phyloP scores from a whole-genome alignment of 2,329 filamentous ascomycete species.

The Cytospora chrysosperma region DNA sequence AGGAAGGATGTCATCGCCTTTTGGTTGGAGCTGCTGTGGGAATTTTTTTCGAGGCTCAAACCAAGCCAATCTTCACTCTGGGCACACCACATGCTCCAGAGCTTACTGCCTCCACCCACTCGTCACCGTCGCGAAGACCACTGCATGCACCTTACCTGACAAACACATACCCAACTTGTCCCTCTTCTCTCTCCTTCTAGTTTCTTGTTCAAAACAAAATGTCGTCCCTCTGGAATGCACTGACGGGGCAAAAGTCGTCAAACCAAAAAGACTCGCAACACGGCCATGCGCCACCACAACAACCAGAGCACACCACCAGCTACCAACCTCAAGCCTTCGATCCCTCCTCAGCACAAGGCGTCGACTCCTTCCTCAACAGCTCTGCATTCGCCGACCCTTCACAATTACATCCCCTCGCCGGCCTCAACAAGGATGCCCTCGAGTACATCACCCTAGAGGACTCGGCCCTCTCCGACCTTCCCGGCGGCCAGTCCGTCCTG shows the following conservation, averaged over 20 bases:
- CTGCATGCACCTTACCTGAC: neutral
- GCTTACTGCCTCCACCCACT: slow-evolving; percentile 3
- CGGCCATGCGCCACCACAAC: slow-evolving; percentile 43
- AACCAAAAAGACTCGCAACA: slow-evolving; percentile 38
- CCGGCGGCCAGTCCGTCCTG: slow-evolving; percentile 81
- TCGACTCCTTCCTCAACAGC: slow-evolving; percentile 79
- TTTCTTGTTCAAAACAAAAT: slow-evolving; percentile 38
- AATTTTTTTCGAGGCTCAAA: slow-evolving; percentile 24
- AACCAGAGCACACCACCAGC: slow-evolving; percentile 48
- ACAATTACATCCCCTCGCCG: slow-evolving; percentile 87
- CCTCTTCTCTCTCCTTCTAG: slow-evolving; percentile 8
- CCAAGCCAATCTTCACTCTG: neutral
- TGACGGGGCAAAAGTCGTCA: slow-evolving; percentile 59
- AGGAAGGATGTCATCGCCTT: slow-evolving; percentile 24
- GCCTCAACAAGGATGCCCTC: slow-evolving; percentile 86
- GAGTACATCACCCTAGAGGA: slow-evolving; percentile 97
- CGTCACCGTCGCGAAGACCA: neutral
- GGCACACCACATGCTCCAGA: slow-evolving; percentile 8
- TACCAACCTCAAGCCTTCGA: slow-evolving; percentile 64
- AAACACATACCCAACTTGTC: neutral
- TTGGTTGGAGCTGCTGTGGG: slow-evolving; percentile 19
- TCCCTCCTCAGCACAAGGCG: slow-evolving; percentile 71
- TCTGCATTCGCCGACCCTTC: slow-evolving; percentile 81
- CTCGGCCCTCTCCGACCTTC: slow-evolving; percentile 79
- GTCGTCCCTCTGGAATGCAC: slow-evolving; percentile 60